These are phyloP conservation scores for Dimargaris cristalligena DNA, from an alignment of 192 early-diverging fungal species.

Conservation along the genomic window DNA sequence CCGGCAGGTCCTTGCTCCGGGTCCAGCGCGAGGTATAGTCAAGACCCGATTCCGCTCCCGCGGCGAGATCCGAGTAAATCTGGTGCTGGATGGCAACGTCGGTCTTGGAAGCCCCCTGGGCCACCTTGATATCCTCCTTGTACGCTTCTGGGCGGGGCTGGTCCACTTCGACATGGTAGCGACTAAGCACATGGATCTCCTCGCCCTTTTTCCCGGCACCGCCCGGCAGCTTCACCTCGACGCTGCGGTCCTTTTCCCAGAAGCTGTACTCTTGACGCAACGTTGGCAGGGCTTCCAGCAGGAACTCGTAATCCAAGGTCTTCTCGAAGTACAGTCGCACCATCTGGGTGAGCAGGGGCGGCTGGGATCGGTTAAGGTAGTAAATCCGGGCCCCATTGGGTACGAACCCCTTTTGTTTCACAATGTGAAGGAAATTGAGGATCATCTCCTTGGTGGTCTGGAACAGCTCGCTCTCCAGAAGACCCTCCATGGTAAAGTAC, in stretches of 20 bases:
- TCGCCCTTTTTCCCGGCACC: constrained; percentile 14
- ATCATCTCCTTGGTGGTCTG: constrained; percentile 34
- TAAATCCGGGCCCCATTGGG: constrained; percentile 62
- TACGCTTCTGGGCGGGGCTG: constrained; percentile 51
- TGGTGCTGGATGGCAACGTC: constrained; percentile 8
- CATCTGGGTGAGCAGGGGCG: constrained; percentile 55
- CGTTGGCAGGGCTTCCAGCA: constrained; percentile 29
- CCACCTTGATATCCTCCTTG: constrained; percentile 35
- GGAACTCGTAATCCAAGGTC: constrained; percentile 29
- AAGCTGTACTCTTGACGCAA: constrained; percentile 42
- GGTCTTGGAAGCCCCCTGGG: constrained; percentile 17
- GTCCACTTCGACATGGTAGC: constrained; percentile 34
- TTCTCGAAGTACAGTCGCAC: constrained; percentile 36
- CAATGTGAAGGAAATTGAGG: constrained; percentile 38
- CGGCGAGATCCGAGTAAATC: constrained; percentile 45
- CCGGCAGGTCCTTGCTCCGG: constrained; percentile 12
- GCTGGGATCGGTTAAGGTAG: constrained; percentile 57
- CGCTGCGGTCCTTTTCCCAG: constrained; percentile 36
- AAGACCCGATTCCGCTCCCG: constrained; percentile 56
- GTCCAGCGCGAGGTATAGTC: constrained; percentile 54
- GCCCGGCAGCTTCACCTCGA: constrained; percentile 23
- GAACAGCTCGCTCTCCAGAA: constrained; percentile 34
- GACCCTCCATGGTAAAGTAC: constrained; percentile 46
- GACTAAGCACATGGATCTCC: constrained; percentile 25
- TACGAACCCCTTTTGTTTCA: constrained; percentile 45